phyloP scores from a whole-genome alignment of 306 rosid species.

The Lathyrus oleraceus region DNA sequence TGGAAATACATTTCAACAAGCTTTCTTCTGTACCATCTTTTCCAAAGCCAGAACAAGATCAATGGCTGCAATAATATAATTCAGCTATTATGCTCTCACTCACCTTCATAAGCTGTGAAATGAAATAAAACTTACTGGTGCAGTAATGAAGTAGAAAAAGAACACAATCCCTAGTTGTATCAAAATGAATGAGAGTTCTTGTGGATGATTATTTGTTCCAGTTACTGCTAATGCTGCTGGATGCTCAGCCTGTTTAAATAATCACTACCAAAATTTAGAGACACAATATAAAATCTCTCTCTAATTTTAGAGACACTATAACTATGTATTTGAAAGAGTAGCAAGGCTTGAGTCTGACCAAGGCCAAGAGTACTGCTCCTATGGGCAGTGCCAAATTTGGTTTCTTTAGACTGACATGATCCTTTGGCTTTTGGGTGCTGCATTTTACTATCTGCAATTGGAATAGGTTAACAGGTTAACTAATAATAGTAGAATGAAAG shows the following conservation, averaged over 20 bases:
- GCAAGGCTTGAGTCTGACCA: conserved; percentile 45
- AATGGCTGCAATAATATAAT: conserved; percentile 61
- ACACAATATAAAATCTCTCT: neutral
- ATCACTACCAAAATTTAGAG: neutral
- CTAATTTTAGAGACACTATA: too few species aligned
- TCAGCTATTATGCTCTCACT: conserved; percentile 11
- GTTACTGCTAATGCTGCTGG: conserved; percentile 86
- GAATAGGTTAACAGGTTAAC: neutral
- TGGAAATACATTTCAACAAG: conserved; percentile 77
- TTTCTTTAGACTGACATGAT: conserved; percentile 40
- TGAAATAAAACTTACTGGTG: conserved; percentile 61
- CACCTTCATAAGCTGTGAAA: neutral
- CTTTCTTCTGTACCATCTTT: conserved; percentile 83
- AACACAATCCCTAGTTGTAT: conserved; percentile 59
- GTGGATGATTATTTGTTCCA: conserved; percentile 61
- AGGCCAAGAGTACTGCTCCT: conserved; percentile 68
- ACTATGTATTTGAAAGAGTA: neutral
- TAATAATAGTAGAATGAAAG: neutral
- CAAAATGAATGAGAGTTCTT: conserved; percentile 53
- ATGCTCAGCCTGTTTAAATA: conserved; percentile 52
- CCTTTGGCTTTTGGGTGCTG: conserved; percentile 43
- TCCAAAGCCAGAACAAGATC: conserved; percentile 84
- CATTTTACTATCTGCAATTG: conserved; percentile 48
- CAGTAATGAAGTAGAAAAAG: conserved; percentile 63
- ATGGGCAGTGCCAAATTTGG: conserved; percentile 62